Percentiles rank a stretch among this genome's conserved stretches.
Evolutionary conservation across 2,329 filamentous ascomycete genomes (phyloP).

Genomic region (Pestalotiopsis sp.): DNA sequence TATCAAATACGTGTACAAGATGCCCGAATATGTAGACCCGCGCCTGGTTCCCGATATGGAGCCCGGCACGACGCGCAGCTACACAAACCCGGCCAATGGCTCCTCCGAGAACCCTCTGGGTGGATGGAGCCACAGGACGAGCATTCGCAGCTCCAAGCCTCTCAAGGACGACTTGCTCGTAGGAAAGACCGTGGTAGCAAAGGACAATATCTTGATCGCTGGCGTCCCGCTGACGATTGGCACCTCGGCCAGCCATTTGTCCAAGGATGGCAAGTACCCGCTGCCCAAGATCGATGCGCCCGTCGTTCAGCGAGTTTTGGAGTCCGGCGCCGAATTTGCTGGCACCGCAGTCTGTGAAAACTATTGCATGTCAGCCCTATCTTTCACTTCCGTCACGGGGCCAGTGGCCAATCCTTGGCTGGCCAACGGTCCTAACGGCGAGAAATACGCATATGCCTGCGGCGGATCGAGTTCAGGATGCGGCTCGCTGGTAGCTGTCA

Average conservation of each 20-base stretch:
- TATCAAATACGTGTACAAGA: slow-evolving; percentile 10
- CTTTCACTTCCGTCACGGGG: slow-evolving; percentile 37
- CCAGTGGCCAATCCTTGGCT: slow-evolving; percentile 38
- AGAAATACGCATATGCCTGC: slow-evolving; percentile 25
- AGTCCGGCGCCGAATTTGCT: slow-evolving; percentile 34
- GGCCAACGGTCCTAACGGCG: slow-evolving; percentile 19
- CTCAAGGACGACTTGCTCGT: slow-evolving; percentile 22
- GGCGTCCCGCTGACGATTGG: slow-evolving; percentile 38
- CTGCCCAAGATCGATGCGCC: slow-evolving; percentile 37
- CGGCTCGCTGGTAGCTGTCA: slow-evolving; percentile 32
- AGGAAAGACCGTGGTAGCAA: slow-evolving; percentile 35
- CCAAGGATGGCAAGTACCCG: slow-evolving; percentile 28
- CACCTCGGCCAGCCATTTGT: slow-evolving; percentile 33
- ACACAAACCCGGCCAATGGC: background rate
- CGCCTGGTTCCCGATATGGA: slow-evolving; percentile 9
- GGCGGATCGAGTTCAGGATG: slow-evolving; percentile 41
- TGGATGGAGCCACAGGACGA: slow-evolving; percentile 8
- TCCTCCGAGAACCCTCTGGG: slow-evolving; percentile 9
- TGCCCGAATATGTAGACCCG: slow-evolving; percentile 13
- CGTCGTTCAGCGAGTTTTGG: slow-evolving; percentile 35
- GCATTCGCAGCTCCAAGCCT: background rate
- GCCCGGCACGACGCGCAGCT: slow-evolving; percentile 1
- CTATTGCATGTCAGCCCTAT: slow-evolving; percentile 38
- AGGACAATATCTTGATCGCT: slow-evolving; percentile 38
- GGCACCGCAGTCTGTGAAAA: slow-evolving; percentile 41